Base-by-base conservation (phyloP, 1,139 yeast species). In the Geotrichum candidum region DNA sequence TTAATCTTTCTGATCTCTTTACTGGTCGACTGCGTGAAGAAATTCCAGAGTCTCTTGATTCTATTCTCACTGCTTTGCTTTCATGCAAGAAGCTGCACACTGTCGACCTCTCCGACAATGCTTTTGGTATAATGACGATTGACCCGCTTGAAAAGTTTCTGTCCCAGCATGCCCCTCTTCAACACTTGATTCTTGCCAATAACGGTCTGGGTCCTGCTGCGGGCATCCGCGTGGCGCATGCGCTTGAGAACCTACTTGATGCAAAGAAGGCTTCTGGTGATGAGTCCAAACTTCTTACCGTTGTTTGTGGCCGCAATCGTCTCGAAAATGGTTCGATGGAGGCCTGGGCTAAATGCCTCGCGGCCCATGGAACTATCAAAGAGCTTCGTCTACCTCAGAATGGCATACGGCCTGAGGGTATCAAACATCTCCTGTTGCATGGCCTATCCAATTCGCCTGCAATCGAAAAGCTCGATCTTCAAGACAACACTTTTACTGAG, bases 161-260 rank as follows among this genome's bases (percentile, higher is more conserved):
- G 66, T 78, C 89, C 18, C 81, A 85, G 69, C 96, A 96, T 56
- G 81, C 84, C 22, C 85, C 96, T 31, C 77, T 94, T 63, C 87
- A 89, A 74, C 97, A 94, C 72, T 82, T 95, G 73, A 86, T 90
- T 66, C 80, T 95, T 66, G 88, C 97, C 56, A 94, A 94, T 76
- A 94, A 95, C 74, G 99, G 99, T 61, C 87, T 94, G 85, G 99
- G 99, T 27, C 99, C 99, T 38, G 88, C 88, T 74, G 96, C 98
- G 0, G 99, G 99, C 68, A 87, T 95, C 60, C 83, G 96, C 74
- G 88, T 94, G 67, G 99, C 97, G 64, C 84, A 84, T 67, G 90
- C 96, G 5, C 82, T 94, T 63, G 90, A 80, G 76, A 81, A 82
- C 69, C 81, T 92, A 68, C 85, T 96, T n/a, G 75, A 76, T 57